phyloP scores from a whole-genome alignment of 495 filamentous ascomycete genomes.

The Lasiosphaeriaceae sp. region DNA sequence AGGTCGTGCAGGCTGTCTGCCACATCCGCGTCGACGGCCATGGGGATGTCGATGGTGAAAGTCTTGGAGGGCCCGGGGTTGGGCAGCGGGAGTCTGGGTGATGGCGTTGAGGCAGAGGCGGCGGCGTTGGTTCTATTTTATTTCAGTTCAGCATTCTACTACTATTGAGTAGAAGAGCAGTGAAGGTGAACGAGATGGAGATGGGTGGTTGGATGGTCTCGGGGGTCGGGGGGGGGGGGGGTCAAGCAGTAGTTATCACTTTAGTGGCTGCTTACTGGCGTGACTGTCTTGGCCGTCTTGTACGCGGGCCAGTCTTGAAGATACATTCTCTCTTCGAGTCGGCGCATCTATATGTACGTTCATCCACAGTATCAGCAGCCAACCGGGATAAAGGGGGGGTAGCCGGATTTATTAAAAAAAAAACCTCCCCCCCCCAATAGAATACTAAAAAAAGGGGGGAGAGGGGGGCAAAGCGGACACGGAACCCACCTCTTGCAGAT shows the following conservation, averaged over 20 bases:
- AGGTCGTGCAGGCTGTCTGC: slow-evolving; percentile 33
- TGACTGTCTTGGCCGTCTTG: slow-evolving; percentile 32
- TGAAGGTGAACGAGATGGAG: not conserved
- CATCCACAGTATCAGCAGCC: not conserved
- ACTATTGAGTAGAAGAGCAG: no score
- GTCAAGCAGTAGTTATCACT: no score
- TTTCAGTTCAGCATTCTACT: not conserved
- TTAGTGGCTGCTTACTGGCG: slow-evolving; percentile 34
- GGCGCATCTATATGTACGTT: slow-evolving; percentile 31
- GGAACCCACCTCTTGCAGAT: slow-evolving; percentile 42
- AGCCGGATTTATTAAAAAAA: not conserved
- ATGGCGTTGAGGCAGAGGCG: not conserved
- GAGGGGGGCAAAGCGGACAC: not conserved
- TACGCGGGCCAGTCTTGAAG: slow-evolving; percentile 43
- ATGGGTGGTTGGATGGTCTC: no score
- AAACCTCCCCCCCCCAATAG: not conserved
- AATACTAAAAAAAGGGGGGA: not conserved
- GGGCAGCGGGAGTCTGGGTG: not conserved
- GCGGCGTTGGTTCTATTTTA: not conserved
- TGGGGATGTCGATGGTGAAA: slow-evolving; percentile 48
- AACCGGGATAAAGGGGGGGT: not conserved
- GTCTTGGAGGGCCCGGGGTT: slow-evolving; percentile 41
- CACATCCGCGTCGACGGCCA: slow-evolving; percentile 31
- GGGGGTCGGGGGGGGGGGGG: no score
- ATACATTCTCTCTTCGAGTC: slow-evolving; percentile 48